Percentiles rank a stretch among this genome's conserved stretches.
Evolutionary conservation across 2,329 filamentous ascomycete genomes (phyloP).

Genomic region (Tricladium varicosporioides): DNA sequence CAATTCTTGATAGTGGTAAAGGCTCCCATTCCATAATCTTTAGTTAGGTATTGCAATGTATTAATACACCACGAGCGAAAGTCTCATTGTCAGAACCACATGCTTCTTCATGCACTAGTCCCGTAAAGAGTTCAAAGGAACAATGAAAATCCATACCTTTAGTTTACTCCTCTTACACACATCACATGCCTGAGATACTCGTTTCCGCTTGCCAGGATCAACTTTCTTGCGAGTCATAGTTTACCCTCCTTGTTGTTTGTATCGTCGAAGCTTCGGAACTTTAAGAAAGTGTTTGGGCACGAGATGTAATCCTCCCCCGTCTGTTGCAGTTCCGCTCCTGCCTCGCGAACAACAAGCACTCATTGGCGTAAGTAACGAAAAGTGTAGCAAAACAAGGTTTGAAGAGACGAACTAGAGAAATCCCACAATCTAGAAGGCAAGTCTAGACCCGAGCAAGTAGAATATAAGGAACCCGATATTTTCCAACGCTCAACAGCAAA

Average conservation of each 20-base stretch:
- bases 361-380: not conserved
- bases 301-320: not conserved
- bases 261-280: not conserved
- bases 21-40: no score
- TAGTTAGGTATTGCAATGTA: no score
- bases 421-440: not conserved
- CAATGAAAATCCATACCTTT: conserved; percentile 18
- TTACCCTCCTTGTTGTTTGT: not conserved
- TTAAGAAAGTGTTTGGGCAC: not conserved
- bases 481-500: no score
- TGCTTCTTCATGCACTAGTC: conserved; percentile 53
- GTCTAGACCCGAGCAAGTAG: not conserved
- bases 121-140: not conserved
- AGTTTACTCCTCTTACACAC: conserved; percentile 29
- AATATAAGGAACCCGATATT: no score
- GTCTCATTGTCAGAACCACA: no score
- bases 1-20: no score
- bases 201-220: conserved; percentile 27
- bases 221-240: conserved; percentile 26
- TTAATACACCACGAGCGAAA: no score
- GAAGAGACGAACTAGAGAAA: not conserved
- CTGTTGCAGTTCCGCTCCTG: not conserved
- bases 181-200: conserved; percentile 28
- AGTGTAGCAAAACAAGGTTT: not conserved
- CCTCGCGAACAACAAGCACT: not conserved